Base-by-base conservation (phyloP, 176 grass and related monocot genomes). In the Carex parvula region DNA sequence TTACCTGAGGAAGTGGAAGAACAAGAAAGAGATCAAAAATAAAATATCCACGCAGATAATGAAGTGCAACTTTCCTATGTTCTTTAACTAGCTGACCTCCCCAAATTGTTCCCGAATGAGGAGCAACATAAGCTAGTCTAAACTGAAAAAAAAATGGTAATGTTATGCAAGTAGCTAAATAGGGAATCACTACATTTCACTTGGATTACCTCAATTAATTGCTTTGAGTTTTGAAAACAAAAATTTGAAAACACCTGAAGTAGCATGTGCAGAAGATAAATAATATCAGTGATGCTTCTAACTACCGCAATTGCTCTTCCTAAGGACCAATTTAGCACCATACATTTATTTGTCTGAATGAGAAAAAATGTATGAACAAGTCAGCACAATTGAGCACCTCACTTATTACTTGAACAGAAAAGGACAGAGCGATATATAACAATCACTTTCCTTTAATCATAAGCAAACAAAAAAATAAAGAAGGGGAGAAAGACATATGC, bases 181-280 rank as follows among this genome's bases (percentile, higher is more conserved):
- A 66, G 42, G 41, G 8, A 53, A 46, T 3, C 11, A 44, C 8
- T 41, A 9, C 11, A 5, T 66, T 82, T 30, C 21, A 64, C n/a
- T 58, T 84, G 11, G 48, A 72, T 58, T 58, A 48, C 1, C 16
- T 32, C 16, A n/a, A 42, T 39, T 39, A 5, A 5, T 15, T 29
- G 2, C 16, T 8, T 29, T 66, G 20, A 6, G 44, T 66, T 64
- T 56, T 62, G 29, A 16, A n/a, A n/a, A n/a, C n/a, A n/a, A n/a
- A n/a, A n/a, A n/a, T n/a, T n/a, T n/a, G n/a, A n/a, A 64, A 26
- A 68, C 87, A 94, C 95, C 91, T 98, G 95, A 91, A 98, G 92
- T 87, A 98, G 80, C 89, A 98, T 98, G 80, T 98, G 95, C 5
- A 94, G 62, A 42, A 95, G 87, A 88, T 98, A 98, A 83, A 95